Evolutionary conservation across 768 basidiomycete species (phyloP).

Genomic region (Suillus placidus): DNA sequence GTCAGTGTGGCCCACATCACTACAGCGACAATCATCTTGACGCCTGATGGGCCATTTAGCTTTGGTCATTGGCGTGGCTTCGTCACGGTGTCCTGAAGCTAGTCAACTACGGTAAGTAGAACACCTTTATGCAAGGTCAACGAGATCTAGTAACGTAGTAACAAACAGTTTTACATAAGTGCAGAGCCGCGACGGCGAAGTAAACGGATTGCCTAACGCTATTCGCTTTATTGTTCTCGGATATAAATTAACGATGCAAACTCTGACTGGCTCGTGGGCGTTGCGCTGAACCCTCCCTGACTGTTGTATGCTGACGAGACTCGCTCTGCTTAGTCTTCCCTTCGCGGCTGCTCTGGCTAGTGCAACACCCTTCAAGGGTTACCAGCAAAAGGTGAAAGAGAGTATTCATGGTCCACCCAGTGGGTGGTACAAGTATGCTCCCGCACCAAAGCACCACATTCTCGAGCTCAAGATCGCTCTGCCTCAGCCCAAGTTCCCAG

Average conservation of each 20-base stretch:
- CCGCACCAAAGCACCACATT: conserved; percentile 46
- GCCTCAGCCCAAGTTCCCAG: conserved; percentile 51
- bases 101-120: not conserved
- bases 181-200: not conserved
- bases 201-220: not conserved
- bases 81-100: not conserved
- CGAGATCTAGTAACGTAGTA: not conserved
- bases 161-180: not conserved
- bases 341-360: conserved; percentile 17
- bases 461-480: conserved; percentile 62
- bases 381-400: conserved; percentile 49
- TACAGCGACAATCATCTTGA: not conserved
- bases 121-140: not conserved
- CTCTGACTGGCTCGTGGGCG: not conserved
- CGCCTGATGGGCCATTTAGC: not conserved
- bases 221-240: not conserved
- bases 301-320: not conserved
- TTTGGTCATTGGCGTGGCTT: not conserved
- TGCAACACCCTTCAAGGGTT: conserved; percentile 17
- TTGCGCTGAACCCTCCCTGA: not conserved
- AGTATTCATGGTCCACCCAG: conserved; percentile 43
- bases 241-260: not conserved
- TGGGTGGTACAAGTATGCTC: conserved; percentile 49
- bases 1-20: not conserved
- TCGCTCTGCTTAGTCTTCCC: conserved; percentile 1